Evolutionary conservation across 2,329 filamentous ascomycete genomes (phyloP), one percentile per base, ranked within the genome.

Genomic region (Fusarium continuum): DNA sequence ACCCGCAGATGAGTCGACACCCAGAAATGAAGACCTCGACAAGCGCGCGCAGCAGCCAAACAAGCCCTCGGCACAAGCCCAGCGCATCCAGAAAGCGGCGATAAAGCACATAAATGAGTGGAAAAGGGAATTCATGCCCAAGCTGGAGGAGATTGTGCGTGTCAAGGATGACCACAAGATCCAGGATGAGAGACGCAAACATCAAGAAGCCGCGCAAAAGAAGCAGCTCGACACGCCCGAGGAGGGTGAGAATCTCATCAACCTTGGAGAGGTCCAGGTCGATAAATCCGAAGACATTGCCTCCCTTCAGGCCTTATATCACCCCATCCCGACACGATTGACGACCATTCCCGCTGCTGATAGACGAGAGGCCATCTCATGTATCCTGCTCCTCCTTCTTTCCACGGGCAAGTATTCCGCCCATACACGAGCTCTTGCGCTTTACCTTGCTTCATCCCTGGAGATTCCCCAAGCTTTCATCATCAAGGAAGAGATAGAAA

Each of bases 101-200:
- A 74, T 95, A 11, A 78, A 82, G 36, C 85, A 91, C 70, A 91
- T 93, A 69, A 87, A 92, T 61, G 84, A 87, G n/a, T 97, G 93
- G 93, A 82, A 88, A 55, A 83, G 86, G 22, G 83, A 86, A 26
- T 88, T 94, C 2, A 80, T 93, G n/a, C 77, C 82, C 16, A 85
- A 89, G 38, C 80, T 96, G 1, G 88, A 87, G 41, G 89, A 94
- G 66, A 84, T 92, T 4, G 77, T 88, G 11, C 79, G 84, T 11
- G 77, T 80, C 4, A 75, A 81, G 10, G 82, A 85, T 50, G 79
- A 79, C 28, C 74, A 74, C 56, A 80, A 80, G 69, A 80, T 83
- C 43, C 67, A 78, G 36, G 79, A 77, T 13, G 81, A 82, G 64
- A 77, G 83, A 19, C 76, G 77, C 46, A 78, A 77, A 68, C 80